Evolutionary conservation across 768 basidiomycete genomes (phyloP), one percentile per base, ranked within the genome.

Genomic region (Kwoniella newhampshirensis): DNA sequence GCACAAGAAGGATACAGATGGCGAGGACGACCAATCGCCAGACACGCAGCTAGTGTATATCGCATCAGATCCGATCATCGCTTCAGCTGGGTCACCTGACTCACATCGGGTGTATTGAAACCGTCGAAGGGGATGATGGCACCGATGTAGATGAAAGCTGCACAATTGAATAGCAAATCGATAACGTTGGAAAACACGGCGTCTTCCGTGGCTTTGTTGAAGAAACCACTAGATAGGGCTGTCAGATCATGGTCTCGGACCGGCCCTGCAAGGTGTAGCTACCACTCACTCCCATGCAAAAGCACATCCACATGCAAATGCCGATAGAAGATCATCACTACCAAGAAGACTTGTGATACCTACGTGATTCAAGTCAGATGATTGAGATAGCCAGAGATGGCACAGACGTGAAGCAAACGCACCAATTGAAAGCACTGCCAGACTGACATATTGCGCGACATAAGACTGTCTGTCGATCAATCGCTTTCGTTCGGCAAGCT

Each of bases 111-210:
- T 87, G 79, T 40, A 78, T 79, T 8, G 80, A 94, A 98, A 46
- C 82, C 81, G 69, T 81, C 75, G 77, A 99, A 98, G 0, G 96
- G 96, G 84, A 93, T 93, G 86, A 93, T 92, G 30, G 94, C 93
- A 59, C 96, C 96, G 59, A 98, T 87, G 71, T 88, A 97, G 48
- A 97, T 86, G 79, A 98, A 97, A 3, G 88, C 75, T 26, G 91
- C 90, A 60, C 91, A 84, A 78, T 97, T 97, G 84, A 96, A 94
- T 55, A 98, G 81, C 63, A 97, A 79, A 77, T 98, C 75, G 70
- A 98, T 91, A 66, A 98, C 93, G 77, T 89, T 91, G 64, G 87
- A 89, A 81, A 99, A 99, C 60, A 91, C 86, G 26, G 89, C 84
- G 75, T 97, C 93, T 72, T 96, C 93, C 0, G 92, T 96, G 69